A percentile compares a stretch with the other conserved stretches of the same genome.
Evolutionary conservation across 2,329 filamentous ascomycete species (phyloP).

Genomic region (Aspergillus hiratsukae): DNA sequence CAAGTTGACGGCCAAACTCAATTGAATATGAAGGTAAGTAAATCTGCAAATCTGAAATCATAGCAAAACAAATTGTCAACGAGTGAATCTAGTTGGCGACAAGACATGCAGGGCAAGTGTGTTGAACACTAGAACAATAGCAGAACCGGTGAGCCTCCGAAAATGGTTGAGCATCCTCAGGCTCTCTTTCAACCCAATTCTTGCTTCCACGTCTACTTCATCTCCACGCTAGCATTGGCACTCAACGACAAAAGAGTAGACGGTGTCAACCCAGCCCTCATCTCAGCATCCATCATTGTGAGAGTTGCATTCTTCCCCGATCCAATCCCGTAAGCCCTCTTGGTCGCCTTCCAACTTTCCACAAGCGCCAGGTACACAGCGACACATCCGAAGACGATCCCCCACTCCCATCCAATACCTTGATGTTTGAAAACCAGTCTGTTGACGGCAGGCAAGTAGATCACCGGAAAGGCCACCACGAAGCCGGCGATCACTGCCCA

Average conservation of each 20-base stretch:
- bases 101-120: slow-evolving; percentile 4
- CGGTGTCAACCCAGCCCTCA: slow-evolving; percentile 23
- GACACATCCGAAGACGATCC: slow-evolving; percentile 56
- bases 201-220: slow-evolving; percentile 13
- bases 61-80: neutral
- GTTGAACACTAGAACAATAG: slow-evolving; percentile 11
- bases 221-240: slow-evolving; percentile 20
- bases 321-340: slow-evolving; percentile 44
- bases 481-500: slow-evolving; percentile 58
- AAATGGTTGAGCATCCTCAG: slow-evolving; percentile 10
- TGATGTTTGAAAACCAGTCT: slow-evolving; percentile 60
- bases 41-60: neutral
- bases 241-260: slow-evolving; percentile 20
- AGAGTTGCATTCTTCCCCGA: slow-evolving; percentile 28
- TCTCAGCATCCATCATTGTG: slow-evolving; percentile 31
- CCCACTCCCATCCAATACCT: slow-evolving; percentile 66
- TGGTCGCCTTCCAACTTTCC: slow-evolving; percentile 63
- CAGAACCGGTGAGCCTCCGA: neutral
- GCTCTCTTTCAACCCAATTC: neutral
- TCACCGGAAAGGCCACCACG: slow-evolving; percentile 52
- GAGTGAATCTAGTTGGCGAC: slow-evolving; percentile 10
- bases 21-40: neutral
- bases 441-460: slow-evolving; percentile 66
- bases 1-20: neutral
- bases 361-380: slow-evolving; percentile 58